Evolutionary conservation across 2,329 filamentous ascomycete genomes (phyloP).

Genomic region (Shiraia sp.): DNA sequence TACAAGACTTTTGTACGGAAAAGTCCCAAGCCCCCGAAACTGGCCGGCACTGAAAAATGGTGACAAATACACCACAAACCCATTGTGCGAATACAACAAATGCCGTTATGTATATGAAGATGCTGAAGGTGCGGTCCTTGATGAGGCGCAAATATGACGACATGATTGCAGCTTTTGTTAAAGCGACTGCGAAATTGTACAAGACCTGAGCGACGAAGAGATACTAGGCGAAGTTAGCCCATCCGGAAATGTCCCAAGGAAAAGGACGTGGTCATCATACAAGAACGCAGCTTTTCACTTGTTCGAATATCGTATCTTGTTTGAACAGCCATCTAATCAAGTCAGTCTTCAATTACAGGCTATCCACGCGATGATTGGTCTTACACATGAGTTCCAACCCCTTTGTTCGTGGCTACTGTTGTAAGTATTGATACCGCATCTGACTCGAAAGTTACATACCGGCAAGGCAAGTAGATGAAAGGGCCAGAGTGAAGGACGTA

Average conservation of each 20-base stretch:
- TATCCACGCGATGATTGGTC: conserved; percentile 11
- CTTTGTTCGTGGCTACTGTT: conserved; percentile 19
- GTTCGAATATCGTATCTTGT: background rate
- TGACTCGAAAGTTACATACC: conserved; percentile 14
- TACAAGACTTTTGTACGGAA: conserved; percentile 13
- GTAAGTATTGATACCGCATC: background rate
- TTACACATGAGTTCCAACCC: conserved; percentile 29
- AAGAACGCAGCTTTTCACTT: conserved; percentile 4
- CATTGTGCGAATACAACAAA: conserved; percentile 20
- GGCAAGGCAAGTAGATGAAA: conserved; percentile 26
- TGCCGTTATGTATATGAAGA: conserved; percentile 20
- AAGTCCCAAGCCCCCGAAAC: conserved; percentile 30
- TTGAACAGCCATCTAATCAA: conserved; percentile 1
- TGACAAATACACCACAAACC: conserved; percentile 29
- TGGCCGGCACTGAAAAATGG: conserved; percentile 32
- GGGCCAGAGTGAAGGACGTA: conserved; percentile 25
- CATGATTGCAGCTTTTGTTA: conserved; percentile 35
- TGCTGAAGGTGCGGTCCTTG: conserved; percentile 20
- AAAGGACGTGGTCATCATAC: background rate
- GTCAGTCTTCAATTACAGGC: conserved; percentile 25
- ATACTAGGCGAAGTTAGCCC: conserved; percentile 18
- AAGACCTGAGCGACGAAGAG: conserved; percentile 30
- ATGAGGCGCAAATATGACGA: conserved; percentile 33
- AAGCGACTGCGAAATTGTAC: conserved; percentile 30
- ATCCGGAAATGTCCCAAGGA: background rate